Percentiles rank a stretch among this genome's conserved stretches.
These are phyloP conservation scores for Davidsoniella eucalypti DNA, from an alignment of 2,329 filamentous ascomycete genomes.

Conservation along the genomic window DNA sequence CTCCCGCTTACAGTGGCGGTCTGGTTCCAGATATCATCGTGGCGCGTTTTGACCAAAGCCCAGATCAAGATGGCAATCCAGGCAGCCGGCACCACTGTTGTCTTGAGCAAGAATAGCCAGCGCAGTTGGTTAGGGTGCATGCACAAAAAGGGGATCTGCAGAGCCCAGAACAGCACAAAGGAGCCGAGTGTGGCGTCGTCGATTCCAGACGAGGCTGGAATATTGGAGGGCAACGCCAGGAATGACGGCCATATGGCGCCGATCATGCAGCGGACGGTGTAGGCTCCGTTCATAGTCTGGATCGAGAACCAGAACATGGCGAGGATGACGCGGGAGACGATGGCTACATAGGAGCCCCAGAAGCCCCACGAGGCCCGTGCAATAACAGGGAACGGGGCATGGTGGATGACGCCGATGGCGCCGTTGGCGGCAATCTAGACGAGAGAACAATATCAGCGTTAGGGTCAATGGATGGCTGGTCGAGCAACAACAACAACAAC, in stretches of 20 bases:
- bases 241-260: conserved; percentile 28
- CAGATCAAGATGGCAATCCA: conserved; percentile 22
- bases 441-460: too few species aligned
- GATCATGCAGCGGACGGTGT: conserved; percentile 15
- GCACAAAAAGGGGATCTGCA: conserved; percentile 27
- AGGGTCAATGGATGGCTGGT: too few species aligned
- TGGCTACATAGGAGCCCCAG: conserved; percentile 26
- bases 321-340: conserved; percentile 21
- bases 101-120: conserved; percentile 25
- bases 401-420: conserved; percentile 19
- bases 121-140: conserved; percentile 27
- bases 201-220: conserved; percentile 20
- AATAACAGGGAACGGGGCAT: conserved; percentile 24
- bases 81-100: conserved; percentile 16
- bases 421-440: conserved; percentile 27
- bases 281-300: conserved; percentile 20
- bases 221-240: conserved; percentile 21
- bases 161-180: conserved; percentile 30
- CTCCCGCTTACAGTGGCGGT: conserved; percentile 21
- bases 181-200: conserved; percentile 24
- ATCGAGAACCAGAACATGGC: conserved; percentile 21
- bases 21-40: conserved; percentile 15
- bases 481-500: too few species aligned
- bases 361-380: conserved; percentile 24
- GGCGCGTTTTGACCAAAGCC: conserved; percentile 16